These are phyloP conservation scores for Capsicum pubescens DNA, from an alignment of 257 asterid species.

Conservation along the genomic window DNA sequence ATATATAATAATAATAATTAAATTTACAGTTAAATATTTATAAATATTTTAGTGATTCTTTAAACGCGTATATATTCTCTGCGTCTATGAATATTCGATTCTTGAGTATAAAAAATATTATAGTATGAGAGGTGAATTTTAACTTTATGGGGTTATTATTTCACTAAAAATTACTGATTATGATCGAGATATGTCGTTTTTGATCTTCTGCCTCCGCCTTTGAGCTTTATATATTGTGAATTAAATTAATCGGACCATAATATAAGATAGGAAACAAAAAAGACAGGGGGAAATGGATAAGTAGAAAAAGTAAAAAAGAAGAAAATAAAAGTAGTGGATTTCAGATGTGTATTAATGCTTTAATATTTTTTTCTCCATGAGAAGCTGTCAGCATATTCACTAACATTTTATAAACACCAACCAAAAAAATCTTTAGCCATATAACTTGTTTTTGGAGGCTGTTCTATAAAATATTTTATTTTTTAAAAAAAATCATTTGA, in stretches of 20 bases:
- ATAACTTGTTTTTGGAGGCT: not conserved
- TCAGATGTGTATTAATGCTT: slow-evolving; percentile 33
- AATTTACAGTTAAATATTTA: not conserved
- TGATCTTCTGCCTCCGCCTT: not conserved
- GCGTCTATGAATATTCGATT: not conserved
- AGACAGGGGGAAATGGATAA: slow-evolving; percentile 26
- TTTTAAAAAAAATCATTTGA: not conserved
- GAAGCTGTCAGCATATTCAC: slow-evolving; percentile 28
- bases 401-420: slow-evolving; percentile 13
- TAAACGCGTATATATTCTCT: not conserved
- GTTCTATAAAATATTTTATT: not conserved
- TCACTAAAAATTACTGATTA: not conserved
- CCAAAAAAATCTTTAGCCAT: slow-evolving; percentile 20
- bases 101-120: not conserved
- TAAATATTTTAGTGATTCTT: not conserved
- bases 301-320: slow-evolving; percentile 25
- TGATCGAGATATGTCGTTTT: accelerated
- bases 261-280: not conserved
- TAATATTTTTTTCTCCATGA: slow-evolving; percentile 28
- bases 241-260: not conserved
- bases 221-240: accelerated
- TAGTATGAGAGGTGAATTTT: not conserved
- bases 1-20: no score
- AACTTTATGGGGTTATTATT: not conserved
- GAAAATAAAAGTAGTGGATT: slow-evolving; percentile 39